A percentile compares a stretch with the other conserved stretches of the same genome.
These are phyloP conservation scores for Cordyceps javanica DNA, from an alignment of 2,329 filamentous ascomycete genomes.

Conservation along the genomic window DNA sequence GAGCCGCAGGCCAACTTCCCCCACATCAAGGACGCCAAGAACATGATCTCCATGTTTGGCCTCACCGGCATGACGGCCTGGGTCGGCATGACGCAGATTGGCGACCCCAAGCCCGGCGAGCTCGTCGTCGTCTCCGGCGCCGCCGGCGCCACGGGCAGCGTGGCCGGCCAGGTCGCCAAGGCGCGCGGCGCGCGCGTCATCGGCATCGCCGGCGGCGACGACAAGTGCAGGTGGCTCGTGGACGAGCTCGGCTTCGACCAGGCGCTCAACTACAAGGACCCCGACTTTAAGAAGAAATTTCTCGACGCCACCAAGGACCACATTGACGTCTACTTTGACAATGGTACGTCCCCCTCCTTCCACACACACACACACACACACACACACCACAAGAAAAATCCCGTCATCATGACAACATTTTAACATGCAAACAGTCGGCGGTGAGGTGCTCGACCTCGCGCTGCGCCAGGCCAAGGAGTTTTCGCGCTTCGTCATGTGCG, in stretches of 20 bases:
- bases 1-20: slow-evolving; percentile 36
- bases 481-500: slow-evolving; percentile 68
- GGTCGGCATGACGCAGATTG: slow-evolving; percentile 66
- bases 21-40: slow-evolving; percentile 40
- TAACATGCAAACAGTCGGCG: slow-evolving; percentile 44
- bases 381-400: too few species aligned
- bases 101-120: slow-evolving; percentile 60
- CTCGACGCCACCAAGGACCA: slow-evolving; percentile 50
- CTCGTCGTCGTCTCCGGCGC: slow-evolving; percentile 73
- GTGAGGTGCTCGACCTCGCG: slow-evolving; percentile 63
- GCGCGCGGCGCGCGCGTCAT: slow-evolving; percentile 57
- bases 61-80: slow-evolving; percentile 70
- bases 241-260: slow-evolving; percentile 60
- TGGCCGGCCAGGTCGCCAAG: slow-evolving; percentile 74
- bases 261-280: slow-evolving; percentile 63
- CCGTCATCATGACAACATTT: too few species aligned
- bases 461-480: slow-evolving; percentile 55
- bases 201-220: slow-evolving; percentile 59
- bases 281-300: slow-evolving; percentile 55
- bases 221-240: slow-evolving; percentile 62
- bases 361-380: too few species aligned
- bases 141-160: slow-evolving; percentile 70
- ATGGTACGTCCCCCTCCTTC: slow-evolving; percentile 31
- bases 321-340: slow-evolving; percentile 69
- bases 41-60: slow-evolving; percentile 57